Base-by-base conservation (phyloP, 352 stramenopile genomes). In the Globisporangium cystogenes region DNA sequence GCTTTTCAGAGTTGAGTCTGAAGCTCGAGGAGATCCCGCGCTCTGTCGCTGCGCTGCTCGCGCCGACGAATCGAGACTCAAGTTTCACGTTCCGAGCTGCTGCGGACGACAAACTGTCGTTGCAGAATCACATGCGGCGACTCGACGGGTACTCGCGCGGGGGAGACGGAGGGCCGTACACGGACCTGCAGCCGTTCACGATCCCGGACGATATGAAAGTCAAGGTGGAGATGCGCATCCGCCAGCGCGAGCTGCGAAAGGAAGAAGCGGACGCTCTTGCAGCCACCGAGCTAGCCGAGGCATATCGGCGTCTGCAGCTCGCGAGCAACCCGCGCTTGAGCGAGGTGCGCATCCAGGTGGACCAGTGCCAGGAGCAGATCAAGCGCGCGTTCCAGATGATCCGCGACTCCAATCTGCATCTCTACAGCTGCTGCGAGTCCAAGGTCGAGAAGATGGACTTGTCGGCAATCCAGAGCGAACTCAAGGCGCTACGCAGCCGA, bases 161-260 rank as follows among this genome's bases (percentile, higher is more conserved):
- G 23, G 62, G 64, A 11, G 60, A 62, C 12, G 64, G 57, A 1
- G 70, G 69, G 1, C 64, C 74, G 12, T 86, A 76, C 52, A 93
- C 82, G 1, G 78, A 90, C 43, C 58, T 93, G 18, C 58, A 81
- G 31, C 72, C 78, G 1, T 90, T 90, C 53, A 86, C 72, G 15
- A 88, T 93, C 36, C 82, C 82, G 0, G 75, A 88, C 10, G 82
- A 93, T 37, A 93, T 93, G 82, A 80, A 81, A 46, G 62, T 65
- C 1, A 90, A 89, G 41, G 82, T 93, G 14, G 82, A 93, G 48
- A 58, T 59, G 29, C 74, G 77, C 37, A 88, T 90, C 40, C 76
- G 79, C 4, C 62, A 82, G 23, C 67, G 76, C 49, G 71, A 87
- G 48, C 51, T 57, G 4, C 75, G 64, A 0, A 85, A 88, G 44